Conservation (phyloP, 257 asterid genomes). For the Solanum dulcamara region DNA sequence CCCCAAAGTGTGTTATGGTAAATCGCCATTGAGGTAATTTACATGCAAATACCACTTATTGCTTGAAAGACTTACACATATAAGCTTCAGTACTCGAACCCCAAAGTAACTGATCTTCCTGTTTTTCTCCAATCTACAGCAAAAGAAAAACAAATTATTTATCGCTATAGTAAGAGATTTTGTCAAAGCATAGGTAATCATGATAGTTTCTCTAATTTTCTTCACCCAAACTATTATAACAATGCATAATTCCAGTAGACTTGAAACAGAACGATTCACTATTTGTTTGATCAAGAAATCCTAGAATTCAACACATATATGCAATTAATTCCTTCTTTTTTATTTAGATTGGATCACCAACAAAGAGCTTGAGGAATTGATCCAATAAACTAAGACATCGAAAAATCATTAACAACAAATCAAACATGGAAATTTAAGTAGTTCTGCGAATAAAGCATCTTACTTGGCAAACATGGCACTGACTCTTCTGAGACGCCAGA, state of each 20-base stretch:
- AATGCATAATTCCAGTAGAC: neutral
- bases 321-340: neutral
- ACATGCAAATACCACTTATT: neutral
- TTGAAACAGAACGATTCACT: neutral
- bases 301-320: neutral
- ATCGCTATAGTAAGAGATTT: neutral
- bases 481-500: slow-evolving; percentile 83
- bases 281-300: neutral
- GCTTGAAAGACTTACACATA: slow-evolving; percentile 37
- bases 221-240: neutral
- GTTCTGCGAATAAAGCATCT: neutral
- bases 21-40: neutral
- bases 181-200: neutral
- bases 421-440: neutral
- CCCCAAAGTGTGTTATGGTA: neutral
- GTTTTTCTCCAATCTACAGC: slow-evolving; percentile 60
- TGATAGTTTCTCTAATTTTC: neutral
- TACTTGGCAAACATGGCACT: slow-evolving; percentile 63
- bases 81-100: slow-evolving; percentile 55
- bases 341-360: neutral
- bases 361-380: neutral
- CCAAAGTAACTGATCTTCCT: slow-evolving; percentile 44
- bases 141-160: neutral
- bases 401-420: neutral
- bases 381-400: neutral